Percentiles rank a stretch among this genome's conserved stretches.
Conservation (phyloP, 441 rosid genomes). For the Pelargonium australe region DNA sequence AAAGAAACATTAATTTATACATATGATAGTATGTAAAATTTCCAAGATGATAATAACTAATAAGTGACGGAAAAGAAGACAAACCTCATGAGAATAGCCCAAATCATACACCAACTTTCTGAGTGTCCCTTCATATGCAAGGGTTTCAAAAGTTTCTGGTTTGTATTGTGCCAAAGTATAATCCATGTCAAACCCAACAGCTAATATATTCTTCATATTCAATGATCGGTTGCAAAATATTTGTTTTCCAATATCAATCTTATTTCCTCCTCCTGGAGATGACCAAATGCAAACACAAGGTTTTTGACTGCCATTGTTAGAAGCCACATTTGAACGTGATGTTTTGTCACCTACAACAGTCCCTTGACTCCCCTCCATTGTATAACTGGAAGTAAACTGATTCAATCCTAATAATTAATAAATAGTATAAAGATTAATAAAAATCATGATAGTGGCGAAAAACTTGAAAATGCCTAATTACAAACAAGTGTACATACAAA, state of each 20-base stretch:
- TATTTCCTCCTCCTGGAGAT: constrained; percentile 56
- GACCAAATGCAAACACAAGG: constrained; percentile 47
- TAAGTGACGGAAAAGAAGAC: constrained; percentile 20
- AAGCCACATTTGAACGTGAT: constrained; percentile 27
- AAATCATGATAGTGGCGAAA: background rate
- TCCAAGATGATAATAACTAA: background rate
- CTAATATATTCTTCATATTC: constrained; percentile 88
- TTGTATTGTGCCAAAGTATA: constrained; percentile 96
- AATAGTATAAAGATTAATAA: constrained; percentile 1
- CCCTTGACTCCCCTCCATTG: constrained; percentile 43
- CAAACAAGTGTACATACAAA: background rate
- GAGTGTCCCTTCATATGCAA: constrained; percentile 87
- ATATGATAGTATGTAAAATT: background rate
- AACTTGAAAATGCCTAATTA: background rate
- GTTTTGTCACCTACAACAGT: constrained; percentile 31
- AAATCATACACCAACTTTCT: constrained; percentile 77
- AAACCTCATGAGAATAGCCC: constrained; percentile 86
- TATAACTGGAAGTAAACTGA: constrained; percentile 35
- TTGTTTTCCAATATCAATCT: constrained; percentile 58
- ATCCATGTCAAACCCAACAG: constrained; percentile 99
- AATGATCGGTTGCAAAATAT: constrained; percentile 93
- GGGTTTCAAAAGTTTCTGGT: constrained; percentile 92
- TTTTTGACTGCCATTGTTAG: constrained; percentile 34
- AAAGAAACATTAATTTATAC: background rate
- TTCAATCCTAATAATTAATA: constrained; percentile 42